phyloP scores from a whole-genome alignment of 495 filamentous ascomycete species.

The Cryomyces minteri region DNA sequence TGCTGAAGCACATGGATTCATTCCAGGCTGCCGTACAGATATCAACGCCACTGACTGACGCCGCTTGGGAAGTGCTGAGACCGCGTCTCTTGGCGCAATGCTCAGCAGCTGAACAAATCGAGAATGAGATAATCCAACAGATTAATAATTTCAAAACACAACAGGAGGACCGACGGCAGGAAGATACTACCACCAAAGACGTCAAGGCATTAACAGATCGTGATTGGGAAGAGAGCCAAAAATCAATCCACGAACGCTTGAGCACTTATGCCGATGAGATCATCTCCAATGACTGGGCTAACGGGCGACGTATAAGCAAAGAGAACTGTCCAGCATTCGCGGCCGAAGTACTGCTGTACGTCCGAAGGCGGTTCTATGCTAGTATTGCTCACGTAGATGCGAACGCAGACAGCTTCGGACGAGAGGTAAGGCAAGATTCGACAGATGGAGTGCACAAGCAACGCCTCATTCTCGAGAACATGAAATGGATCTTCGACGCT shows the following conservation, averaged over 20 bases:
- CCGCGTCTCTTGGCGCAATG: constrained; percentile 46
- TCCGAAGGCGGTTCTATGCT: constrained; percentile 41
- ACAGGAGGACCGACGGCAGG: constrained; percentile 22
- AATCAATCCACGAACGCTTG: constrained; percentile 39
- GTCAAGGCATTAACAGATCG: constrained; percentile 40
- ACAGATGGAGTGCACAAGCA: constrained; percentile 33
- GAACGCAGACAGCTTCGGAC: constrained; percentile 24
- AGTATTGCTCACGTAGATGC: constrained; percentile 32
- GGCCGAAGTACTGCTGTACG: constrained; percentile 41
- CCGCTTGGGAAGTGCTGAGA: constrained; percentile 43
- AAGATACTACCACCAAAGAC: constrained; percentile 30
- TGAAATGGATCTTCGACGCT: constrained; percentile 68
- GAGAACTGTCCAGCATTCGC: constrained; percentile 46
- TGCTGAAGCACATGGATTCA: constrained; percentile 46
- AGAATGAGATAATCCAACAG: constrained; percentile 25
- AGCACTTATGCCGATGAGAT: constrained; percentile 43
- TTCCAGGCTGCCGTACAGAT: constrained; percentile 55
- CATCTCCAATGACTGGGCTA: constrained; percentile 37
- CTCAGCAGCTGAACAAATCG: constrained; percentile 34
- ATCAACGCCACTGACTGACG: constrained; percentile 39
- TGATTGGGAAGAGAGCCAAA: constrained; percentile 49
- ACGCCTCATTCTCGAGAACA: constrained; percentile 57
- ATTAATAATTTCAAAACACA: constrained; percentile 25
- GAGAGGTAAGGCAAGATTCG: constrained; percentile 22
- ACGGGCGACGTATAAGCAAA: constrained; percentile 33